A percentile compares a stretch with the other conserved stretches of the same genome.
These are phyloP conservation scores for Hypoxylon sp. DNA, from an alignment of 2,329 filamentous ascomycete genomes.

Conservation along the genomic window DNA sequence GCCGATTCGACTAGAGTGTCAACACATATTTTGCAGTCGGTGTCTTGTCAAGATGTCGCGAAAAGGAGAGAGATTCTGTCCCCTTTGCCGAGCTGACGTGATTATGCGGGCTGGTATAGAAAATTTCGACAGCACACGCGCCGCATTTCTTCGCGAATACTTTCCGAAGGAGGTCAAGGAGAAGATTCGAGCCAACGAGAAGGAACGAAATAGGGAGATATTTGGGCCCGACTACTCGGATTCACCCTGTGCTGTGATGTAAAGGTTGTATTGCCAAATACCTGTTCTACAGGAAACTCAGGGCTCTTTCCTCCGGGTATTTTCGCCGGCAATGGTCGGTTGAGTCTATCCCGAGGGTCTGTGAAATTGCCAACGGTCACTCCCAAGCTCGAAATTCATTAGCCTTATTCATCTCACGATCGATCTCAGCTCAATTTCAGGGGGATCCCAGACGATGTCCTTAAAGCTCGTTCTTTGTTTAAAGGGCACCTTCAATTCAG, in stretches of 20 bases:
- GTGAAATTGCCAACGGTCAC: not conserved
- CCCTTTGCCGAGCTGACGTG: constrained; percentile 79
- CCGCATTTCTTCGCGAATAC: constrained; percentile 78
- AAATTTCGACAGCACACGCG: constrained; percentile 76
- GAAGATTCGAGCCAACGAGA: constrained; percentile 78
- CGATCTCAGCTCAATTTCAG: constrained; percentile 47
- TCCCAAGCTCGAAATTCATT: not conserved
- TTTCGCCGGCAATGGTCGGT: not conserved
- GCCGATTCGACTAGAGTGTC: constrained; percentile 80
- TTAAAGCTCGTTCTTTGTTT: constrained; percentile 51
- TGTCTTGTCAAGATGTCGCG: constrained; percentile 86
- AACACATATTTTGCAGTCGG: constrained; percentile 85
- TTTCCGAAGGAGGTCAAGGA: constrained; percentile 78
- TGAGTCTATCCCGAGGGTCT: not conserved
- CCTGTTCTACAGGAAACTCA: not conserved
- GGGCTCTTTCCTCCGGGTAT: not conserved
- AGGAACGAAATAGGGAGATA: constrained; percentile 78
- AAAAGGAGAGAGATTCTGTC: constrained; percentile 75
- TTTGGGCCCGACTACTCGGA: constrained; percentile 75
- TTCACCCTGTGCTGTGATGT: constrained; percentile 72
- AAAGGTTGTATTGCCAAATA: constrained; percentile 20
- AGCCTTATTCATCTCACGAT: constrained; percentile 47
- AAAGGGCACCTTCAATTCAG: constrained; percentile 44
- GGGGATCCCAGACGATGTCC: constrained; percentile 57
- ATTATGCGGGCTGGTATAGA: constrained; percentile 78